These are phyloP conservation scores for Pseudonectria buxi DNA, from an alignment of 2,329 filamentous ascomycete species.

Conservation along the genomic window DNA sequence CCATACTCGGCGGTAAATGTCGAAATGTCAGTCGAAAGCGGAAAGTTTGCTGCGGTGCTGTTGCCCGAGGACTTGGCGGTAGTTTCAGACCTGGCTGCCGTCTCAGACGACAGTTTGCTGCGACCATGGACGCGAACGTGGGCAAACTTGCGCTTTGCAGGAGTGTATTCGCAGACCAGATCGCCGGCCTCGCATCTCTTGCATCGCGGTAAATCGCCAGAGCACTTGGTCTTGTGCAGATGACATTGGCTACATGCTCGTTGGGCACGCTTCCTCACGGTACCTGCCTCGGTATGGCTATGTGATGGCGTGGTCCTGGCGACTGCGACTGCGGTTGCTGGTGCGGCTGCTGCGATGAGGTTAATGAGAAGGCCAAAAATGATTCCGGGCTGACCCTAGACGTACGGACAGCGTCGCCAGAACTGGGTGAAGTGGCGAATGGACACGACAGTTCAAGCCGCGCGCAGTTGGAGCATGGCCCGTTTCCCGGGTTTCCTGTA, in stretches of 20 bases:
- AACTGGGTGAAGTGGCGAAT: slow-evolving; percentile 21
- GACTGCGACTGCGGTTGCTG: slow-evolving; percentile 26
- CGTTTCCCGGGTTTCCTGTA: slow-evolving; percentile 29
- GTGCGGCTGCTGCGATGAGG: slow-evolving; percentile 14
- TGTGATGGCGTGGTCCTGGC: slow-evolving; percentile 33
- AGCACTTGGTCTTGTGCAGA: slow-evolving; percentile 37
- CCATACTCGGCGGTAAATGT: slow-evolving; percentile 25
- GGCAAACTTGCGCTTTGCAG: slow-evolving; percentile 32
- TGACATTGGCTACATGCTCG: slow-evolving; percentile 37
- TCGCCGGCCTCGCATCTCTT: slow-evolving; percentile 29
- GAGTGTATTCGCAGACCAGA: slow-evolving; percentile 34
- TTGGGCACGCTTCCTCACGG: slow-evolving; percentile 34
- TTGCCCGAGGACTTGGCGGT: slow-evolving; percentile 13
- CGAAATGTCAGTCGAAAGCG: slow-evolving; percentile 18
- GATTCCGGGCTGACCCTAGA: neutral
- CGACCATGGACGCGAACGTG: slow-evolving; percentile 23
- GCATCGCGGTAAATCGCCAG: slow-evolving; percentile 34
- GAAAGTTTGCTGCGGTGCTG: slow-evolving; percentile 8
- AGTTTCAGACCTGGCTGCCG: slow-evolving; percentile 8
- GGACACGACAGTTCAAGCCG: slow-evolving; percentile 31
- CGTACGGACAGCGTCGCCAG: slow-evolving; percentile 15
- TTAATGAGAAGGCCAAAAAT: slow-evolving; percentile 1
- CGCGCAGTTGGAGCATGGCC: slow-evolving; percentile 32
- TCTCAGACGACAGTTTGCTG: slow-evolving; percentile 3
- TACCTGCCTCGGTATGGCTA: slow-evolving; percentile 37